Base-by-base conservation (phyloP, 495 filamentous ascomycete genomes). In the Aspergillus nidulans region DNA sequence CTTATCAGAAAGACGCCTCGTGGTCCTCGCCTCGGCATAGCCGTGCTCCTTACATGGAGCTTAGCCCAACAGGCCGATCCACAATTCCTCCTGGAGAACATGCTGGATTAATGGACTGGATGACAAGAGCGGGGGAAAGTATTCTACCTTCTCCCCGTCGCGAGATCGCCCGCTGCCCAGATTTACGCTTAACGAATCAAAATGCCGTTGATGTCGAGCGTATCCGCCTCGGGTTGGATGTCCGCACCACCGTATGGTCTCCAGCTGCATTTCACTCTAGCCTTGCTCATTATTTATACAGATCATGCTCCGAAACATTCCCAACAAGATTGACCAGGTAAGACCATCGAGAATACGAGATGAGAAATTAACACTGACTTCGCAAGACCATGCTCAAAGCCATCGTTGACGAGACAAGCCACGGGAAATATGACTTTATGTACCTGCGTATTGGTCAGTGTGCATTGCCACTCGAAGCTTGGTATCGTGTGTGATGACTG, bases 281-380 rank as follows among this genome's bases (percentile, higher is more conserved):
- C 12, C 6, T 12, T 6, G 24, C 30, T 18, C 25, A 52, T 4
- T 25, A 32, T 18, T 18, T 15, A 51, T 48, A 25, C 58, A 95
- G 90, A 86, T 98, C 54, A 98, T 98, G 94, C 75, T 97, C 23
- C 86, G 92, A 8, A 97, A 97, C 63, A 94, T 97, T 49, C 94
- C 94, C 4, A 96, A 95, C 70, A 89, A 89, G 63, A 85, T 97
- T 56, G 83, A 89, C 54, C 85, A 88, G 70, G 85, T 86, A 61
- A 54, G 67, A n/a, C 19, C 15, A 18, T 15, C 51, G 12, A 2
- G 16, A 12, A 15, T 21, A 23, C 6, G 15, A 18, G 7, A 16
- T 19, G 1, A 16, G 1, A 23, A 10, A 8, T 20, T 15, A 12
- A 15, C 3, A 9, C 57, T 62, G 26, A 67, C 25, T 20, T 46